Conservation (phyloP, 2,329 filamentous ascomycete genomes). For the Sclerotiophoma versabilis region DNA sequence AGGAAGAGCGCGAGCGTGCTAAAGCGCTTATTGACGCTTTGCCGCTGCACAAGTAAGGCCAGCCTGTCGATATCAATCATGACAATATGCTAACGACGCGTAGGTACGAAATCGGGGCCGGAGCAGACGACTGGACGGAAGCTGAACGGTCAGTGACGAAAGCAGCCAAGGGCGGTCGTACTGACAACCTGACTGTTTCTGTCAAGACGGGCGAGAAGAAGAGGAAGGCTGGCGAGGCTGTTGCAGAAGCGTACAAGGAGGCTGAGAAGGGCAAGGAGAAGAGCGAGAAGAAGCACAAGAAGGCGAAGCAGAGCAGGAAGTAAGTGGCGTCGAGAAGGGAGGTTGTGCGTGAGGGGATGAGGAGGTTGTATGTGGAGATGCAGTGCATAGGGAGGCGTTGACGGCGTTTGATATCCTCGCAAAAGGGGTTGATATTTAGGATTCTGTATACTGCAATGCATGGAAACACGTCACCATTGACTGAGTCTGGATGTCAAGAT, state of each 20-base stretch:
- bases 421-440: constrained; percentile 2
- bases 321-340: no score
- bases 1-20: constrained; percentile 74
- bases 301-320: constrained; percentile 24
- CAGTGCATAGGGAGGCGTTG: constrained; percentile 13
- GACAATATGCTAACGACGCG: constrained; percentile 3
- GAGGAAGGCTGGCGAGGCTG: constrained; percentile 71
- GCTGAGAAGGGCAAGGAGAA: constrained; percentile 45
- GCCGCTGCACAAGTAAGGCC: constrained; percentile 80
- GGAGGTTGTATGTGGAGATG: neutral
- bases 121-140: constrained; percentile 62
- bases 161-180: constrained; percentile 53
- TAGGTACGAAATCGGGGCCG: constrained; percentile 57
- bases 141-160: constrained; percentile 75
- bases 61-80: neutral
- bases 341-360: no score
- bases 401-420: constrained; percentile 19
- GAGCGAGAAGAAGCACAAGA: constrained; percentile 45
- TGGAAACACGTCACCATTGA: no score
- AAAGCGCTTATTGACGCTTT: constrained; percentile 88
- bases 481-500: no score
- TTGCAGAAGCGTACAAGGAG: constrained; percentile 56
- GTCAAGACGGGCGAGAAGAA: constrained; percentile 80
- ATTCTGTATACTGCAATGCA: neutral
- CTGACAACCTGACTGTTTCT: constrained; percentile 72